Evolutionary conservation across 2,329 filamentous ascomycete species (phyloP), one percentile per base, ranked within the genome.

Genomic region (Calonectria pseudoturangicola): DNA sequence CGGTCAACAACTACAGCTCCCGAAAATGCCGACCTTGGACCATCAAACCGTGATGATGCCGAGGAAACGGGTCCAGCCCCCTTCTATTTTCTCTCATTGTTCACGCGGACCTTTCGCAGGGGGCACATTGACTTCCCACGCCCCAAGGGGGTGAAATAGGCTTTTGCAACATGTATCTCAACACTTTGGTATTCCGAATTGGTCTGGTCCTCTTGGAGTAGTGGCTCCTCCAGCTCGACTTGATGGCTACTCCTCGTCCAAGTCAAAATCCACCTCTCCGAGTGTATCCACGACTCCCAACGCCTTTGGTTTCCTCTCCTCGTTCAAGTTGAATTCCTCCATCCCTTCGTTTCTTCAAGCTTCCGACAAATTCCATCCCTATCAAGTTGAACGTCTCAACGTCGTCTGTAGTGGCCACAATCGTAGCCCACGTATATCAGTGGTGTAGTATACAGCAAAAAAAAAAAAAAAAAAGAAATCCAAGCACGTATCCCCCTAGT

Each of bases 261-360:
- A 71, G 39, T 71, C 43, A 50, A 62, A 33, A 33, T 45, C 48
- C 39, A 41, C 43, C 33, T 43, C 45, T 47, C 54, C 50, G 27
- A 66, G 66, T 54, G 39, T 67, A 72, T 68, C 60, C 70, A 41
- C 63, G 43, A 67, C 68, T 70, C 68, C 70, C 65, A 72, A 72
- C 65, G 65, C 65, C 70, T 65, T 36, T 68, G 25, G n/a, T 64
- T 68, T 41, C 41, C 63, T 48, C 45, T 21, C 16, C 28, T 56
- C 48, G 45, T 25, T 47, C 50, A 50, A 27, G 41, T 51, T 47
- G 58, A 72, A 66, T 33, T 33, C 30, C 30, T 33, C 30, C 30
- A 39, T 36, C n/a, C 48, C 36, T 64, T 21, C 54, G 41, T 43
- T 36, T 45, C 39, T 64, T 18, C 50, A 16, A 45, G 28, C 62